Evolutionary conservation across 108 stramenopile species (phyloP).

Genomic region (Chaetoceros muelleri): DNA sequence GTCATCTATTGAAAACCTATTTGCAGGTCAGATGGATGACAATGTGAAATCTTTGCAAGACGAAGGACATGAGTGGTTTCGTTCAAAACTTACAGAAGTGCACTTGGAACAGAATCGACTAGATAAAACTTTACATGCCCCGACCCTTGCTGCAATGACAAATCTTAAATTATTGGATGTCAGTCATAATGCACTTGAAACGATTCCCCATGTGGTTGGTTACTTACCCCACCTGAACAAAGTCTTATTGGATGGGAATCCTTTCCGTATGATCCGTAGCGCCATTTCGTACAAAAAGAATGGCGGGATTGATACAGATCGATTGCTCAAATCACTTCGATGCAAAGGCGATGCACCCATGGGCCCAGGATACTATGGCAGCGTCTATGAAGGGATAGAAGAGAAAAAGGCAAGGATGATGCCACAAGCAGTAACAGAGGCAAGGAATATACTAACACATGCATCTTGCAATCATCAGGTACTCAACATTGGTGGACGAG

Average conservation of each 20-base stretch:
- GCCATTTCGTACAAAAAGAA: background rate
- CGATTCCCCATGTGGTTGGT: slow-evolving; percentile 1
- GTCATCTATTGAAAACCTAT: background rate
- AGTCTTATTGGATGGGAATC: slow-evolving; percentile 1
- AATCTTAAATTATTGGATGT: background rate
- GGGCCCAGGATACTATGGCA: slow-evolving; percentile 1
- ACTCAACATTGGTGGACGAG: background rate
- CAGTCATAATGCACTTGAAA: background rate
- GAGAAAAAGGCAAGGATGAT: too few relatives aligned
- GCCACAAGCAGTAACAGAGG: background rate
- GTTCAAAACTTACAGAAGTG: background rate
- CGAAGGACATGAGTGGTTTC: background rate
- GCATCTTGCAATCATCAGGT: background rate
- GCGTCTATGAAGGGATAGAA: background rate
- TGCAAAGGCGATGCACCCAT: background rate
- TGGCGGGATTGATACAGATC: background rate
- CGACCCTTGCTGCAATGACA: background rate
- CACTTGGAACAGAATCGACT: background rate
- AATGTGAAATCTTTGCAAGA: background rate
- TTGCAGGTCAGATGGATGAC: background rate
- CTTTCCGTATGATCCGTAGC: slow-evolving; percentile 1
- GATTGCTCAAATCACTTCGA: background rate
- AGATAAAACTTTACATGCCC: background rate
- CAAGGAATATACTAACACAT: background rate
- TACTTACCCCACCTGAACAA: background rate